Conservation (phyloP, 257 asterid genomes). For the Solanum megistacrolobum region DNA sequence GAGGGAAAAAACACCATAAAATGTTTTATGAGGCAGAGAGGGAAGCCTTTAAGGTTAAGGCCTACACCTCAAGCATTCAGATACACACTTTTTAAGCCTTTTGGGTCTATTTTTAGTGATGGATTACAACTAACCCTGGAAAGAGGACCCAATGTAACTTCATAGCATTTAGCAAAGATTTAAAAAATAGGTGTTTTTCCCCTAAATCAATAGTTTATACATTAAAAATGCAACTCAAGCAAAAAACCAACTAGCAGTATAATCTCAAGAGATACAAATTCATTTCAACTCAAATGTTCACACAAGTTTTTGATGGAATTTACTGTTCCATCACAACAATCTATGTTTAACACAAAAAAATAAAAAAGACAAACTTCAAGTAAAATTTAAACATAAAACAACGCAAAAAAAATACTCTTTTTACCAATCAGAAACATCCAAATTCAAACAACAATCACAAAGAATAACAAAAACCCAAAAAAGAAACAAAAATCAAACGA, state of each 20-base stretch:
- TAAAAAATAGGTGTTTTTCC: not conserved
- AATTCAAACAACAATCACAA: not conserved
- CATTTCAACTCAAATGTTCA: not conserved
- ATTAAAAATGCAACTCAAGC: not conserved
- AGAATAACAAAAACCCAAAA: not conserved
- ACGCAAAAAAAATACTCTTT: not conserved
- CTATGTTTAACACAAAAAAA: not conserved
- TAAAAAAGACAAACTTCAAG: not conserved
- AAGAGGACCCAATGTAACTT: not conserved
- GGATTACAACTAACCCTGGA: not conserved
- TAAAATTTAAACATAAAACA: not conserved
- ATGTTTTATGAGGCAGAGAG: not conserved
- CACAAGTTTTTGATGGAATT: not conserved
- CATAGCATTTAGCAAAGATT: not conserved
- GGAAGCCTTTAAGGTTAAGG: not conserved
- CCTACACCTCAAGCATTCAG: not conserved
- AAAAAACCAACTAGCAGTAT: not conserved
- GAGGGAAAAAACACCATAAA: not conserved
- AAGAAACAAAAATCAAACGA: not conserved
- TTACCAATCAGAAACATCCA: not conserved
- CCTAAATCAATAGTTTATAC: not conserved
- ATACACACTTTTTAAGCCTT: not conserved
- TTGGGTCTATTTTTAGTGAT: not conserved
- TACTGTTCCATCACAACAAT: not conserved
- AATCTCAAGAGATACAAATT: not conserved